phyloP scores from a whole-genome alignment of 441 rosid species.

The Croton setiger region DNA sequence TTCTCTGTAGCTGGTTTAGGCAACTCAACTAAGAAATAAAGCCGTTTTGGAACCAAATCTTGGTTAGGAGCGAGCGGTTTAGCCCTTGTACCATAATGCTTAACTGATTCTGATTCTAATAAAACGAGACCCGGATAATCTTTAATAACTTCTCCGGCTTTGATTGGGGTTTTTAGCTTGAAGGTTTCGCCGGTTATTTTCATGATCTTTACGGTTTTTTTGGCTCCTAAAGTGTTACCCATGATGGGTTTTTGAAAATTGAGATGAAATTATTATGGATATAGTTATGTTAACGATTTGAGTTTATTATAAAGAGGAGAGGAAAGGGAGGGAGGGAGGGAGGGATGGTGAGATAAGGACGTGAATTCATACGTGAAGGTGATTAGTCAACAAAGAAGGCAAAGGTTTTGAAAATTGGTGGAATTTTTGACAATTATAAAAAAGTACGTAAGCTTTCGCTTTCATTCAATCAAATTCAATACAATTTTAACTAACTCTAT shows the following conservation, averaged over 20 bases:
- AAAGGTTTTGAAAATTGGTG: slow-evolving; percentile 21
- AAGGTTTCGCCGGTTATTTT: slow-evolving; percentile 78
- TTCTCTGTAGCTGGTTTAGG: slow-evolving; percentile 43
- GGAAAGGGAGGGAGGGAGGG: too few relatives aligned
- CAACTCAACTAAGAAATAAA: slow-evolving; percentile 76
- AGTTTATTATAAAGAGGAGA: neutral
- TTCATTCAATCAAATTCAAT: too few relatives aligned
- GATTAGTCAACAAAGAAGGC: slow-evolving; percentile 50
- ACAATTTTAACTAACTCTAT: too few relatives aligned
- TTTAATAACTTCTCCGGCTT: slow-evolving; percentile 57
- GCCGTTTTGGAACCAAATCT: slow-evolving; percentile 56
- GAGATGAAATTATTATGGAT: neutral
- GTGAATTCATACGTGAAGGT: neutral
- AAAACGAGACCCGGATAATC: slow-evolving; percentile 67
- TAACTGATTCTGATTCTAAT: slow-evolving; percentile 76
- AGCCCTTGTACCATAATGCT: slow-evolving; percentile 77
- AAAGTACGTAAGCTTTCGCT: slow-evolving; percentile 21
- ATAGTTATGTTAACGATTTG: too few relatives aligned
- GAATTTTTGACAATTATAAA: slow-evolving; percentile 25
- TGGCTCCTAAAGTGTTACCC: slow-evolving; percentile 82
- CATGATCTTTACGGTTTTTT: slow-evolving; percentile 64
- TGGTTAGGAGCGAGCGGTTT: slow-evolving; percentile 60
- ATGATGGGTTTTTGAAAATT: slow-evolving; percentile 20
- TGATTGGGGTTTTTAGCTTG: slow-evolving; percentile 76
- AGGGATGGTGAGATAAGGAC: slow-evolving; percentile 28